Evolutionary conservation across 2,329 filamentous ascomycete species (phyloP), one percentile per base, ranked within the genome.

Genomic region (Blastomyces percursus): DNA sequence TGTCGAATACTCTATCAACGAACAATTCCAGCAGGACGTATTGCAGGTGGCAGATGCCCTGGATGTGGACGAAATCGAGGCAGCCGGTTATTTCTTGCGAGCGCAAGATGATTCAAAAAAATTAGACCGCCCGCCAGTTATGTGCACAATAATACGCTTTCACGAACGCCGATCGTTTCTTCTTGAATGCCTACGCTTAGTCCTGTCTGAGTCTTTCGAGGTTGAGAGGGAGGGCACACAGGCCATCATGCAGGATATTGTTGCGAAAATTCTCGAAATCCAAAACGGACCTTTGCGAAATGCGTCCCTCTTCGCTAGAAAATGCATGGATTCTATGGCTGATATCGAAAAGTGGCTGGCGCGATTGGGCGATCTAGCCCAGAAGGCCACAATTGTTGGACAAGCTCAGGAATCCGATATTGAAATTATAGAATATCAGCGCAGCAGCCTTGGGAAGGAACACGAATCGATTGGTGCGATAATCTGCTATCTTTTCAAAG

Each of bases 381-480:
- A 90, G 62, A 89, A 89, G 61, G 86, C 86, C 9, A 83, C 87
- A 38, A 83, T 96, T 2, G 81, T 96, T 14, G 89, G 89, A 3
- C 85, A 89, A 66, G 79, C 78, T 7, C 80, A 82, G 32, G 76
- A 82, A 54, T 80, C 82, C 11, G 89, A 92, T 67, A 81, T 87
- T 67, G 90, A 96, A 71, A 88, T 87, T 3, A 83, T 96, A 65
- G 87, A 92, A 68, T 89, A 90, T 69, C 90, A 96, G 69, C 85
- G 88, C 54, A 79, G 84, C 67, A 95, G 90, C 70, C 81, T 99
- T 60, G 85, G 88, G 27, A 87, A 90, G 70, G 93, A 99, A 74
- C 95, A 99, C 72, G 93, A 99, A 72, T 85, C 89, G 19, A 79
- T 99, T 19, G 87, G 88, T 14, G 83, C 91, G n/a, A 88, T 96